Evolutionary conservation across 2,329 filamentous ascomycete species (phyloP), one percentile per base, ranked within the genome.

Genomic region (Hymenoscyphus salicellus): DNA sequence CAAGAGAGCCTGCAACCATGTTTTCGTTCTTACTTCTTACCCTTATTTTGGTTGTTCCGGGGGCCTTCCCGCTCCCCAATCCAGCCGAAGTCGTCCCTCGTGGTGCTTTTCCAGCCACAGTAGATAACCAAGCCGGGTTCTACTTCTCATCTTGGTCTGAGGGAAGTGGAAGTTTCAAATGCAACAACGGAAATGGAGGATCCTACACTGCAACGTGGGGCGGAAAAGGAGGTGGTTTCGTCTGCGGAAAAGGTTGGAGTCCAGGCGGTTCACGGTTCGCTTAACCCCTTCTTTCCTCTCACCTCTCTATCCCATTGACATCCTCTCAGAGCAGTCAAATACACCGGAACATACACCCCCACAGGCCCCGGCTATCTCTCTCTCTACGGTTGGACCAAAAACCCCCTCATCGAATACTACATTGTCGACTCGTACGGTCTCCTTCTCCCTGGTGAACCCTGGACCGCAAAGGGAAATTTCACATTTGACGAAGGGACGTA

Each of bases 361-460:
- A 62, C 62, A 20, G 78, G 77, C 41, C 79, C 81, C 74, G 71
- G 71, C 20, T 85, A 85, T 72, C 78, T 87, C 17, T 76, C 83
- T 20, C 73, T 86, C 26, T 86, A 86, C 71, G 84, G 84, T 58
- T 86, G 84, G 83, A 83, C 68, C n/a, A 58, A n/a, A 20, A 63
- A 55, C 55, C 59, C 59, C 11, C 63, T 65, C 6, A 56, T 65
- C 55, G 63, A 65, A 23, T 65, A 65, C 55, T 86, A 86, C 76
- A 81, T 86, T 64, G 78, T 86, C 68, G 84, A 86, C 65, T 74
- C 78, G 23, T 81, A 80, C 70, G 81, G 80, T 62, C 79, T 78
- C 49, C 81, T 84, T 70, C 78, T 82, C 43, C 82, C 82, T 0
- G 77, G 77, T 65, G 78, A 79, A 70, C 81, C 77, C 14, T 78